Percentiles rank a stretch among this genome's conserved stretches.
Evolutionary conservation across 345 rosid genomes (phyloP).

Genomic region (Sapria himalayana): DNA sequence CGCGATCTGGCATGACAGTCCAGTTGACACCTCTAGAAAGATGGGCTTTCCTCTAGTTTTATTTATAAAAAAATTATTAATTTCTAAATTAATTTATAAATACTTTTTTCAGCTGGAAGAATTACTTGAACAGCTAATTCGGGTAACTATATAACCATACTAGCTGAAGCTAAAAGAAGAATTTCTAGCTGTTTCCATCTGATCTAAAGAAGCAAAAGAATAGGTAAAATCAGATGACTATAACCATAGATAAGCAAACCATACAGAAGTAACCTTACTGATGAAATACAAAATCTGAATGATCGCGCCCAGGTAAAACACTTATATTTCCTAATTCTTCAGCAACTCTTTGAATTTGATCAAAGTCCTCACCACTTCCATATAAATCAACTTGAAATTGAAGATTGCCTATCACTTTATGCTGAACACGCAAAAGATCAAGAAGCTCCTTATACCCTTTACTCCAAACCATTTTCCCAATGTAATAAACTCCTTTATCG

Average conservation of each 20-base stretch:
- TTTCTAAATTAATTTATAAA: too few species aligned
- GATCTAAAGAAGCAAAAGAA: background rate
- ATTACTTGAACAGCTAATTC: too few species aligned
- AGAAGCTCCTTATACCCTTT: conserved; percentile 90
- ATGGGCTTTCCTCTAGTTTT: too few species aligned
- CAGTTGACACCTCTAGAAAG: too few species aligned
- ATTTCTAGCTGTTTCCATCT: too few species aligned
- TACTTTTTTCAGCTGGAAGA: too few species aligned
- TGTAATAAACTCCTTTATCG: conserved; percentile 66
- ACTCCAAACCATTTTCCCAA: conserved; percentile 95
- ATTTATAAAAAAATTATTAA: too few species aligned
- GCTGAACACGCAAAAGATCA: conserved; percentile 44
- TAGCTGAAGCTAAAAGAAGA: too few species aligned
- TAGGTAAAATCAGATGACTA: background rate
- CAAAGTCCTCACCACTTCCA: conserved; percentile 80
- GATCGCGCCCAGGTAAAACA: conserved; percentile 73
- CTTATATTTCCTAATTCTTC: conserved; percentile 29
- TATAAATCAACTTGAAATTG: conserved; percentile 71
- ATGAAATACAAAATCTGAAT: conserved; percentile 68
- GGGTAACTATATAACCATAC: too few species aligned
- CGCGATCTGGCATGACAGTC: too few species aligned
- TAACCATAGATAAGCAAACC: background rate
- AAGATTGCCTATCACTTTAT: conserved; percentile 41
- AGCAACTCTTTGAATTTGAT: conserved; percentile 43
- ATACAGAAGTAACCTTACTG: conserved; percentile 33